Evolutionary conservation across 495 filamentous ascomycete genomes (phyloP), one percentile per base, ranked within the genome.

Genomic region (Aspergillus bridgeri): DNA sequence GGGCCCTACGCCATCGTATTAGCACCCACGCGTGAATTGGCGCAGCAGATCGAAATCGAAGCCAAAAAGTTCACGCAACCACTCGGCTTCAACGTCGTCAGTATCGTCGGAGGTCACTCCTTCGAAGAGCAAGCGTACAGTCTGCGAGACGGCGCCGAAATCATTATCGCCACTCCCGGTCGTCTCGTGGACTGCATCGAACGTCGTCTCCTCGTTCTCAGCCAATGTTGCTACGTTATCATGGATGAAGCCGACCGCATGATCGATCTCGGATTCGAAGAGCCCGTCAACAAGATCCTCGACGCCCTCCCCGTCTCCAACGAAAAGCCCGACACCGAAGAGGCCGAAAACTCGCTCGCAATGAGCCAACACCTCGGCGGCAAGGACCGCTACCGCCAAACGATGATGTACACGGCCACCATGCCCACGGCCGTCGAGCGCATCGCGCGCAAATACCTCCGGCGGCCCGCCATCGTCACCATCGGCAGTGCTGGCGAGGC

Each of bases 401-500:
- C 94, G 3, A 99, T 99, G 94, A 99, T 99, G 94, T 99, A 98
- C 83, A 99, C 95, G 56, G 94, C 94, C 11, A 99, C 94, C 24
- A 99, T 99, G 94, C 92, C 95, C 3, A 72, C 86, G 3, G 87
- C 91, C 6, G 90, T 99, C 46, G 95, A 98, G 66, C 90, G 92
- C 59, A 98, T 99, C 56, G 94, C 94, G 2, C 86, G 91, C 55
- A 97, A 97, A 68, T 99, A 98, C 66, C 84, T 99, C 7, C 88
- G 95, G 4, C 83, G 94, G 4, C 95, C 94, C 0, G 94, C 94
- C 4, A 96, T 95, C 44, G 91, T 98, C 50, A 97, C 89, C 0
- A 98, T 98, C 58, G 94, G 94, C 48, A 92, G 93, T 60, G 86
- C 87, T 17, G 95, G 95, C 61, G 93, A 98, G 74, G 94, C 95